Conservation (phyloP, 139 green algal genomes). For the Coelastrella sp. region DNA sequence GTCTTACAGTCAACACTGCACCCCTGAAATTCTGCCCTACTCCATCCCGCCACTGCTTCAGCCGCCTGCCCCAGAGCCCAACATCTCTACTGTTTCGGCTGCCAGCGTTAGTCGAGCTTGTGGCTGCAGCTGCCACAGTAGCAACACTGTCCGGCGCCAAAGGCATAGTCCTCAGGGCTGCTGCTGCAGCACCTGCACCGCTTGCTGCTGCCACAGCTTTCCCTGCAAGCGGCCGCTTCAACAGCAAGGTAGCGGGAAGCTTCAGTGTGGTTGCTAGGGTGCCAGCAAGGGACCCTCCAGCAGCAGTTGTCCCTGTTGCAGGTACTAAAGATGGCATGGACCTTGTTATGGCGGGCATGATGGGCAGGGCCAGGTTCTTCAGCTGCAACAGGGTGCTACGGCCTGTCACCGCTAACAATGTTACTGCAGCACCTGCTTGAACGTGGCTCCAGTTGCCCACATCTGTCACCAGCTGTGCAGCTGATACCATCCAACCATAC, state of each 20-base stretch:
- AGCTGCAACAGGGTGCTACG: constrained; percentile 38
- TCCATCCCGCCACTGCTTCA: constrained; percentile 12
- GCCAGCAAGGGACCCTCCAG: background rate
- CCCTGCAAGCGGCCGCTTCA: constrained; percentile 37
- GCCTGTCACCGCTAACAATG: constrained; percentile 39
- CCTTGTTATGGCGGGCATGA: constrained; percentile 9
- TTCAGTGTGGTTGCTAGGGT: constrained; percentile 14
- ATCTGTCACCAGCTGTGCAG: constrained; percentile 62
- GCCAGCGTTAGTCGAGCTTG: background rate
- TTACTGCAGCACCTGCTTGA: constrained; percentile 41
- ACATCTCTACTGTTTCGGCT: background rate
- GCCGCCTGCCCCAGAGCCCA: background rate
- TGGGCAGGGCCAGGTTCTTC: background rate
- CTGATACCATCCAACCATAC: constrained; percentile 51
- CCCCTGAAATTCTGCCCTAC: background rate
- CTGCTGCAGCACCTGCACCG: constrained; percentile 27
- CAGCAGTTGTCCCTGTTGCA: constrained; percentile 15
- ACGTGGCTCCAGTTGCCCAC: constrained; percentile 65
- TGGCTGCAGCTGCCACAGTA: background rate
- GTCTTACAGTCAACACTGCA: constrained; percentile 13
- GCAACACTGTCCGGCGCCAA: background rate
- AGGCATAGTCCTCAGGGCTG: constrained; percentile 13
- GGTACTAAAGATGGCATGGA: background rate
- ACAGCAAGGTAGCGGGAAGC: constrained; percentile 14
- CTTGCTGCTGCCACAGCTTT: constrained; percentile 34